Evolutionary conservation across 257 asterid genomes (phyloP).

Genomic region (Solanum boliviense): DNA sequence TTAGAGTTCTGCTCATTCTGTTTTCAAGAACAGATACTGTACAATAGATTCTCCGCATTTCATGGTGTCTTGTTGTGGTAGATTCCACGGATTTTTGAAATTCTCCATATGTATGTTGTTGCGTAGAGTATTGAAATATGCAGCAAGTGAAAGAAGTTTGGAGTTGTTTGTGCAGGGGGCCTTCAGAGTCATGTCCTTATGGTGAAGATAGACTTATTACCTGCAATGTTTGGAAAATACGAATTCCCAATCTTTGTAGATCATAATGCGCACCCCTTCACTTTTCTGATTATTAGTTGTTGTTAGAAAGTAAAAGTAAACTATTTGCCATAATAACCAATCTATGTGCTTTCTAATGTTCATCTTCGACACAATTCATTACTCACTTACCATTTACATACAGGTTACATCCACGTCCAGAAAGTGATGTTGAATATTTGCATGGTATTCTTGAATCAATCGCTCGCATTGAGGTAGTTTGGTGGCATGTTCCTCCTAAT

Average conservation of each 20-base stretch:
- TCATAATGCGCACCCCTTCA: background rate
- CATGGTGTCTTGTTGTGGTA: background rate
- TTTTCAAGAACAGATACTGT: background rate
- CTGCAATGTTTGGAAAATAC: background rate
- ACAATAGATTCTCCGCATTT: background rate
- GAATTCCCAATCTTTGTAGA: background rate
- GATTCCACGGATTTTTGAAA: background rate
- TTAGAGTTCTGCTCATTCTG: background rate
- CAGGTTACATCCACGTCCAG: slow-evolving; percentile 89
- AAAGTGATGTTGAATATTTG: slow-evolving; percentile 57
- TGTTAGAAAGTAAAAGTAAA: background rate
- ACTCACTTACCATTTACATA: slow-evolving; percentile 1
- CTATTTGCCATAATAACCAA: background rate
- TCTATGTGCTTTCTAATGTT: background rate
- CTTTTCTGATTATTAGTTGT: background rate
- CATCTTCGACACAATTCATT: background rate
- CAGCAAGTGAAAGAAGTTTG: background rate
- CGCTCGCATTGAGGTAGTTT: slow-evolving; percentile 77
- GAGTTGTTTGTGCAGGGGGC: background rate
- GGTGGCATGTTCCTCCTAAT: background rate
- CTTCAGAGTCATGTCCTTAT: background rate
- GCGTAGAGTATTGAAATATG: background rate
- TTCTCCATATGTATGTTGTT: background rate
- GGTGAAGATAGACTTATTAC: background rate
- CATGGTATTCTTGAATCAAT: slow-evolving; percentile 90